A percentile compares a stretch with the other conserved stretches of the same genome.
These are phyloP conservation scores for Biscogniauxia sp. DNA, from an alignment of 2,329 filamentous ascomycete genomes.

Conservation along the genomic window DNA sequence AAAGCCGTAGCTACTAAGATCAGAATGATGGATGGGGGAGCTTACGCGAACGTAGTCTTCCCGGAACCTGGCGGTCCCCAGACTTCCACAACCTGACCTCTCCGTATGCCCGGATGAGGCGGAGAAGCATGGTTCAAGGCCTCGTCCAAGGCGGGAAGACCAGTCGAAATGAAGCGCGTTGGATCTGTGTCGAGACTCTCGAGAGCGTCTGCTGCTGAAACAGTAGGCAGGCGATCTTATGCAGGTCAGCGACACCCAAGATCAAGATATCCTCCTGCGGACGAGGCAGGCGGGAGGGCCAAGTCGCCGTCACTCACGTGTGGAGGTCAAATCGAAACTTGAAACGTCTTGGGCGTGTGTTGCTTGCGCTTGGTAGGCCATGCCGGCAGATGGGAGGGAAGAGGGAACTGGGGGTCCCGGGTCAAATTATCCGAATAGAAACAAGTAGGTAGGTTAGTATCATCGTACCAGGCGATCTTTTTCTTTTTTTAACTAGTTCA, in stretches of 20 bases:
- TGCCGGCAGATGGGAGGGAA: slow-evolving; percentile 26
- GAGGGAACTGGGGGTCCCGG: slow-evolving; percentile 11
- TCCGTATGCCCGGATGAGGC: slow-evolving; percentile 58
- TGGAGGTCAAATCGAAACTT: slow-evolving; percentile 55
- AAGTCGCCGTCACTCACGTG: slow-evolving; percentile 42
- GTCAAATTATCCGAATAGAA: background rate
- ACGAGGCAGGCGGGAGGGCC: slow-evolving; percentile 2
- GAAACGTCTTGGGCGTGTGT: slow-evolving; percentile 60
- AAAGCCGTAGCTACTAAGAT: background rate
- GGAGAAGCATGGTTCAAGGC: slow-evolving; percentile 37
- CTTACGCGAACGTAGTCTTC: slow-evolving; percentile 80
- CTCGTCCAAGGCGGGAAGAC: slow-evolving; percentile 52
- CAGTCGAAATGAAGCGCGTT: slow-evolving; percentile 53
- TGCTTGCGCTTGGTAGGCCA: slow-evolving; percentile 58
- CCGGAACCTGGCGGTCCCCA: slow-evolving; percentile 85
- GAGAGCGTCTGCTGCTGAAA: slow-evolving; percentile 72
- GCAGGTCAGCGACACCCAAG: slow-evolving; percentile 13
- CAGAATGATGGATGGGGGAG: slow-evolving; percentile 8
- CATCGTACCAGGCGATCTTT: too few relatives aligned
- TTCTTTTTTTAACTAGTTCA: too few relatives aligned
- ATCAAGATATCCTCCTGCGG: background rate
- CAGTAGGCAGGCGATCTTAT: slow-evolving; percentile 71
- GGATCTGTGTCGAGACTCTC: slow-evolving; percentile 54
- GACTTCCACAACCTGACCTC: slow-evolving; percentile 79
- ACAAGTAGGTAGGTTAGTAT: background rate